A percentile compares a stretch with the other conserved stretches of the same genome.
Conservation (phyloP, 495 filamentous ascomycete genomes). For the Aspergillus biplanus region DNA sequence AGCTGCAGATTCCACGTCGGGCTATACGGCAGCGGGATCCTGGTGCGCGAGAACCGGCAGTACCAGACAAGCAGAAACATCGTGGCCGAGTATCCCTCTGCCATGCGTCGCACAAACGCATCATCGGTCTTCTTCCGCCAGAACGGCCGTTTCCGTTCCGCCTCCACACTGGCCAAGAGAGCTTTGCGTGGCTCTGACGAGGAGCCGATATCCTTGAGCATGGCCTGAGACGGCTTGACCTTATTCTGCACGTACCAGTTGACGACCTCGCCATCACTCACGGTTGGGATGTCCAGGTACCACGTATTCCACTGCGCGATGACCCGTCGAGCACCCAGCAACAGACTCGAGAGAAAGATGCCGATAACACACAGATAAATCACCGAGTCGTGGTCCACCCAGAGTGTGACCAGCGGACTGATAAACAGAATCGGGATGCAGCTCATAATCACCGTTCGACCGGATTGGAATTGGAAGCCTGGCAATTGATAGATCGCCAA, state of each 20-base stretch:
- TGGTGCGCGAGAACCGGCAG: conserved; percentile 22
- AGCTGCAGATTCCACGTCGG: conserved; percentile 26
- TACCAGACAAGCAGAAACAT: conserved; percentile 25
- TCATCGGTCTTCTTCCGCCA: conserved; percentile 18
- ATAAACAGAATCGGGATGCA: conserved; percentile 25
- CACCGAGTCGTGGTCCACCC: conserved; percentile 24
- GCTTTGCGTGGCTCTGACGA: conserved; percentile 20
- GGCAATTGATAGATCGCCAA: conserved; percentile 22
- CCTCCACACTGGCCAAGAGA: conserved; percentile 12
- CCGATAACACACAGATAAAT: conserved; percentile 23
- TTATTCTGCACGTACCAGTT: conserved; percentile 18
- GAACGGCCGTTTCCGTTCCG: conserved; percentile 14
- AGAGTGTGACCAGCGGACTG: conserved; percentile 21
- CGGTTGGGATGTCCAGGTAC: conserved; percentile 20
- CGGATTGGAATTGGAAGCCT: conserved; percentile 22
- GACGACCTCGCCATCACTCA: conserved; percentile 24
- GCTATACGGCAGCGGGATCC: conserved; percentile 21
- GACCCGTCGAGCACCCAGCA: conserved; percentile 20
- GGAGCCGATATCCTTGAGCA: conserved; percentile 16
- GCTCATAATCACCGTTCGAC: conserved; percentile 22
- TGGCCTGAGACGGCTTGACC: background rate
- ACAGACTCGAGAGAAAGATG: conserved; percentile 12
- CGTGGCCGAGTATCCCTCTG: conserved; percentile 19
- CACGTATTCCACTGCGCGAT: conserved; percentile 24
- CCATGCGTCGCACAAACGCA: conserved; percentile 17